A percentile compares a stretch with the other conserved stretches of the same genome.
phyloP scores from a whole-genome alignment of 441 rosid genomes.

The Adansonia gregorii region DNA sequence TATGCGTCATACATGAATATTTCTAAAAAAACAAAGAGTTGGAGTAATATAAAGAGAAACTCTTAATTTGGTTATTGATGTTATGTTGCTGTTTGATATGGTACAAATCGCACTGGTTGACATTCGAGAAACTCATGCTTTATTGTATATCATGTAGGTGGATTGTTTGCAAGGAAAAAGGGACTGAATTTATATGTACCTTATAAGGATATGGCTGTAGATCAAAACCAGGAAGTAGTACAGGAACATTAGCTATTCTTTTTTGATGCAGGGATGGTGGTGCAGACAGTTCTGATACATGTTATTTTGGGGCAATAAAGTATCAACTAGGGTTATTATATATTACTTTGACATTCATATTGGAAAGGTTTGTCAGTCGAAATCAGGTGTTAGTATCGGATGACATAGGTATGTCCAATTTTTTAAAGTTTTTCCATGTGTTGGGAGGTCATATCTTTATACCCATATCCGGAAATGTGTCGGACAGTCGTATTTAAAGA shows the following conservation, averaged over 20 bases:
- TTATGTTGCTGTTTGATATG: neutral
- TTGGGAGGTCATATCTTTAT: too few relatives aligned
- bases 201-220: neutral
- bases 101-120: slow-evolving; percentile 3
- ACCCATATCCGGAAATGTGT: too few relatives aligned
- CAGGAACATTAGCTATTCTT: neutral
- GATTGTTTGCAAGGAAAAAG: neutral
- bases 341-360: slow-evolving; percentile 3
- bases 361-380: too few relatives aligned
- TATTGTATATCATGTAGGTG: neutral
- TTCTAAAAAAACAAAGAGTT: too few relatives aligned
- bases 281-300: neutral
- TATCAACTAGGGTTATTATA: neutral
- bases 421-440: too few relatives aligned
- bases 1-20: too few relatives aligned
- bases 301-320: neutral
- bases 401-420: too few relatives aligned
- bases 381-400: too few relatives aligned
- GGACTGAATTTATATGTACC: neutral
- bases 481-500: too few relatives aligned
- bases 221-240: neutral
- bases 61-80: neutral
- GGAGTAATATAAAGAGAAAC: neutral
- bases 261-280: neutral
- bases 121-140: slow-evolving; percentile 12